phyloP scores from a whole-genome alignment of 108 stramenopile genomes.

The Skeletonema menzelii region DNA sequence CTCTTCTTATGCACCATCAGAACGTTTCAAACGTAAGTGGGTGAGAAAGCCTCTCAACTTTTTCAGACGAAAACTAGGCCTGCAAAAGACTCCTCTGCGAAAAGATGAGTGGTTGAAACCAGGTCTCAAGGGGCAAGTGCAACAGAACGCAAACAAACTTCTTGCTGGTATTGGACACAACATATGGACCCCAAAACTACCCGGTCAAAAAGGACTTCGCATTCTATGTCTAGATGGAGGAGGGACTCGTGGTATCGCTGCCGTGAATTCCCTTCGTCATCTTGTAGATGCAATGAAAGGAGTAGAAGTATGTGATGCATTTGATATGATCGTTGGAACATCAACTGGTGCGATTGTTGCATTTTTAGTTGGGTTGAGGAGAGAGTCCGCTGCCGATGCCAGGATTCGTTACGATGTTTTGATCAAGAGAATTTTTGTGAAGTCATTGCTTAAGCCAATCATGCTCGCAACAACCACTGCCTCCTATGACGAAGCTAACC shows the following conservation, averaged over 20 bases:
- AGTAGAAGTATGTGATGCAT: slow-evolving; percentile 76
- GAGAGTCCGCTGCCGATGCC: slow-evolving; percentile 66
- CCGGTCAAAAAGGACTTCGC: slow-evolving; percentile 64
- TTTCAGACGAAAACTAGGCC: slow-evolving; percentile 18
- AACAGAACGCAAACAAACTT: slow-evolving; percentile 77
- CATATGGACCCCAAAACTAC: slow-evolving; percentile 77
- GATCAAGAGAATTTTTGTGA: slow-evolving; percentile 79
- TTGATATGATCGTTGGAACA: slow-evolving; percentile 85
- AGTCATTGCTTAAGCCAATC: slow-evolving; percentile 68
- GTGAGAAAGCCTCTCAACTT: slow-evolving; percentile 37
- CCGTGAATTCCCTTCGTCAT: slow-evolving; percentile 62
- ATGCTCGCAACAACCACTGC: slow-evolving; percentile 85
- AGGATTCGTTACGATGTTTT: slow-evolving; percentile 76
- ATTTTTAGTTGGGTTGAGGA: slow-evolving; percentile 70
- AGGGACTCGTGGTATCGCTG: slow-evolving; percentile 79
- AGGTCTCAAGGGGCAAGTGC: slow-evolving; percentile 52
- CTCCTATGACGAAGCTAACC: slow-evolving; percentile 78
- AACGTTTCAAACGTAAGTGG: slow-evolving; percentile 37
- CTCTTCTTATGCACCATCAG: slow-evolving; percentile 39
- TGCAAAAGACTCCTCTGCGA: not conserved
- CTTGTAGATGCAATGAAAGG: slow-evolving; percentile 69
- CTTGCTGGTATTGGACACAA: slow-evolving; percentile 85
- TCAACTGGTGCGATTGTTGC: slow-evolving; percentile 86
- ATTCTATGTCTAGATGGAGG: slow-evolving; percentile 62
- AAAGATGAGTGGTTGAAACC: slow-evolving; percentile 20